Percentiles rank a stretch among this genome's conserved stretches.
phyloP scores from a whole-genome alignment of 352 stramenopile species.

The Globisporangium paddicum region DNA sequence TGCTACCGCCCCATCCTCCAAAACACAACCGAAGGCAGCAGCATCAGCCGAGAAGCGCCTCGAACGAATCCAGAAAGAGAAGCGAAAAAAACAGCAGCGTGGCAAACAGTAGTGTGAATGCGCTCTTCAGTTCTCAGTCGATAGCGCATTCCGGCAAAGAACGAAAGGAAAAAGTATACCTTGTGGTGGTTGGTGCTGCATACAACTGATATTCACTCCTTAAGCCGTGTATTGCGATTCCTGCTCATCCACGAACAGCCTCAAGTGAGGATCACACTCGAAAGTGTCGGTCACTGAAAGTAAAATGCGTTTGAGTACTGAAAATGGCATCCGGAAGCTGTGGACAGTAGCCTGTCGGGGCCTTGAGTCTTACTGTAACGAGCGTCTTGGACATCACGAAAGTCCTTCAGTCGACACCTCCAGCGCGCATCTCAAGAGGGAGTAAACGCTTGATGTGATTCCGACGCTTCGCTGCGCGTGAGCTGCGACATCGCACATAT shows the following conservation, averaged over 20 bases:
- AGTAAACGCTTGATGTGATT: neutral
- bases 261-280: neutral
- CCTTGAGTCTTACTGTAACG: neutral
- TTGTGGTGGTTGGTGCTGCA: neutral
- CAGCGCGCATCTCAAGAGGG: neutral
- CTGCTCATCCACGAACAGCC: neutral
- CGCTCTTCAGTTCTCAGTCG: no score
- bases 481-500: no score
- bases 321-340: neutral
- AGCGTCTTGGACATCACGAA: neutral
- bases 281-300: neutral
- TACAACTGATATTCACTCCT: neutral
- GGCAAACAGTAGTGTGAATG: neutral
- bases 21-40: conserved; percentile 1
- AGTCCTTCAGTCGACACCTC: conserved; percentile 2
- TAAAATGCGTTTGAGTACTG: neutral
- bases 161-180: no score
- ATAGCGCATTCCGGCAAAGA: no score
- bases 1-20: neutral
- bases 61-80: conserved; percentile 20
- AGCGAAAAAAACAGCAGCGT: conserved; percentile 6
- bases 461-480: no score
- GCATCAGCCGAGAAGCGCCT: conserved; percentile 8
- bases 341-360: neutral
- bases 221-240: neutral